Evolutionary conservation across 2,329 filamentous ascomycete species (phyloP), one percentile per base, ranked within the genome.

Genomic region (Arthrobotrys entomopaga): DNA sequence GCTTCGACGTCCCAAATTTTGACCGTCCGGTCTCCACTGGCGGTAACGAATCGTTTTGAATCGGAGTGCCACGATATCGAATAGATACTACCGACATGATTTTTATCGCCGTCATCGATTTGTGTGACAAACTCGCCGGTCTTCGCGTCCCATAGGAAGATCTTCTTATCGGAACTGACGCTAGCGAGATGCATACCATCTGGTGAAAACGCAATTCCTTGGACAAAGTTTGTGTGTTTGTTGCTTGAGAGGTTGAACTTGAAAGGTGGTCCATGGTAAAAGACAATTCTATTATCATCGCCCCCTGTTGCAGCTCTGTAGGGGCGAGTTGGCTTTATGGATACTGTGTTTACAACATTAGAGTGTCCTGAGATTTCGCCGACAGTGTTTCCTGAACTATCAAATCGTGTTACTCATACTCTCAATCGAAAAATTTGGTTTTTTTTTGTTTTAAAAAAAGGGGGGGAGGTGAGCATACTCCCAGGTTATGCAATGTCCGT

Each of bases 101-200:
- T 89, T n/a, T 88, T 89, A 77, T 94, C 90, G 8, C 90, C 91
- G 71, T 83, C 82, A 6, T 82, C 81, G 78, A 99, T 90, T 78
- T 91, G 86, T 71, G 84, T 87, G 50, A 88, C 91, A 0, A 90
- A 86, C 80, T 97, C 93, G 29, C 95, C 95, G 15, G 93, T 97
- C 86, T 96, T 97, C 76, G 94, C 95, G 81, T 99, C 93, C 81
- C 97, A 99, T 8, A 99, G 84, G 85, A 95, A 96, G 77, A 99
- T 97, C 80, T 88, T 88, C 81, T 89, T 89, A 82, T 99, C 95
- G n/a, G 91, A 92, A 42, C 95, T 94, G 1, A 97, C 94, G 60
- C 91, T 97, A 38, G 95, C 91, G 75, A 99, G 84, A 42, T 85
- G 84, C 46, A 85, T 88, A 53, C 95, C 95, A 80, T 98, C 93